These are phyloP conservation scores for Fusarium caatingaense DNA, from an alignment of 2,329 filamentous ascomycete species.

Conservation along the genomic window DNA sequence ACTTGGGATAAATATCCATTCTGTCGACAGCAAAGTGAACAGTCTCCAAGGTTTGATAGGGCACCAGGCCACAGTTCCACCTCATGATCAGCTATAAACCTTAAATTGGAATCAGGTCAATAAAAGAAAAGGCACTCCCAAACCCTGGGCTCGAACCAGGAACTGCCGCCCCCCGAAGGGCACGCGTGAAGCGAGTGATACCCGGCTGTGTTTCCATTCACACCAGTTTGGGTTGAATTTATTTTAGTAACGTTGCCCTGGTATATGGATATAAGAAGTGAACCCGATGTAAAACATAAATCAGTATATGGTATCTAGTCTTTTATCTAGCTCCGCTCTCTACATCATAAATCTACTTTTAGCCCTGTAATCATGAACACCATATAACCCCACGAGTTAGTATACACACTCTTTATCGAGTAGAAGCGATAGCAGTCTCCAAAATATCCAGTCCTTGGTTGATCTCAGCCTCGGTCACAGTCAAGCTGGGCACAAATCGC, in stretches of 20 bases:
- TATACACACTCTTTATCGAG: constrained; percentile 45
- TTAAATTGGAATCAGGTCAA: neutral
- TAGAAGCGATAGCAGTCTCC: constrained; percentile 70
- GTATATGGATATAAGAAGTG: neutral
- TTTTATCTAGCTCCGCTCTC: constrained; percentile 31
- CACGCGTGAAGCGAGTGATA: neutral
- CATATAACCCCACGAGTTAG: neutral
- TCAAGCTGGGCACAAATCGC: constrained; percentile 88
- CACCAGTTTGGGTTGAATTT: neutral
- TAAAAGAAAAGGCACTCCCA: neutral
- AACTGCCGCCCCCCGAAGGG: neutral
- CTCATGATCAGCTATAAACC: neutral
- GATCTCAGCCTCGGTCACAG: constrained; percentile 84
- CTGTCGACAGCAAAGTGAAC: neutral
- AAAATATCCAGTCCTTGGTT: constrained; percentile 80
- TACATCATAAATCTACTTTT: constrained; percentile 16
- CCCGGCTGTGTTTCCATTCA: neutral
- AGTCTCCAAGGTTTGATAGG: neutral
- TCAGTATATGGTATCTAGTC: constrained; percentile 35
- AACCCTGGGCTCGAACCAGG: neutral
- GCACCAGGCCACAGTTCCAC: neutral
- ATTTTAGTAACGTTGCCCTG: neutral
- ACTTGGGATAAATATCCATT: neutral
- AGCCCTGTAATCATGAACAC: constrained; percentile 1
- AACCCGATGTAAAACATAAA: constrained; percentile 7